A percentile compares a stretch with the other conserved stretches of the same genome.
These are phyloP conservation scores for Aspergillus biplanus DNA, from an alignment of 495 filamentous ascomycete species.

Conservation along the genomic window DNA sequence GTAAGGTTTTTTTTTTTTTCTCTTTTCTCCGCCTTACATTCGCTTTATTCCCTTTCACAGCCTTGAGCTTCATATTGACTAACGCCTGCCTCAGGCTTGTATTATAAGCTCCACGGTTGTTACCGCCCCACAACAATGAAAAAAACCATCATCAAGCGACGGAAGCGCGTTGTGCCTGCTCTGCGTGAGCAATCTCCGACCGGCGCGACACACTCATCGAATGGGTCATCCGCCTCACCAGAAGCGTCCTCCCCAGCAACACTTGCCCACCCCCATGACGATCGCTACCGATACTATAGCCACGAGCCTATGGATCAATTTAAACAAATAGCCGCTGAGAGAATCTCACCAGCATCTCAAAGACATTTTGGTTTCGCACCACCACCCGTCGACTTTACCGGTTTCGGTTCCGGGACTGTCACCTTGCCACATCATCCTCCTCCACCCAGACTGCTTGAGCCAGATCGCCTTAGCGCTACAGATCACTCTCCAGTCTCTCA, in stretches of 20 bases:
- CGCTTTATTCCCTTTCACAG: too few relatives aligned
- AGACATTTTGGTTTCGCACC: slow-evolving; percentile 42
- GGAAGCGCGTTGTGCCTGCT: slow-evolving; percentile 93
- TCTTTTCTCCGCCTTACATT: neutral
- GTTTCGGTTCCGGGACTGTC: slow-evolving; percentile 42
- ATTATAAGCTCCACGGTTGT: slow-evolving; percentile 93
- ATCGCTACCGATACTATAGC: slow-evolving; percentile 55
- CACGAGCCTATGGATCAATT: slow-evolving; percentile 42
- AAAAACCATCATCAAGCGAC: slow-evolving; percentile 92
- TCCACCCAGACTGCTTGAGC: slow-evolving; percentile 46
- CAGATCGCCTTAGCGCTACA: slow-evolving; percentile 35
- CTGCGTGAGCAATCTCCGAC: slow-evolving; percentile 58
- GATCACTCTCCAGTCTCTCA: slow-evolving; percentile 38
- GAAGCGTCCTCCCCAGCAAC: slow-evolving; percentile 44
- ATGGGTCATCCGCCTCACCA: slow-evolving; percentile 48
- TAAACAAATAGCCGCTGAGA: slow-evolving; percentile 26
- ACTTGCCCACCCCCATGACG: slow-evolving; percentile 61
- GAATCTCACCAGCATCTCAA: slow-evolving; percentile 35
- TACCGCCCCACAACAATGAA: slow-evolving; percentile 97
- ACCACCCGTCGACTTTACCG: slow-evolving; percentile 57
- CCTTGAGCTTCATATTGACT: neutral
- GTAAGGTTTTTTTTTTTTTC: slow-evolving; percentile 53
- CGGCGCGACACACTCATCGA: slow-evolving; percentile 47
- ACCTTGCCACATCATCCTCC: slow-evolving; percentile 45
- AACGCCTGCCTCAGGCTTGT: slow-evolving; percentile 68